Base-by-base conservation (phyloP, 2,329 filamentous ascomycete genomes). In the Pseudogymnoascus sp. region DNA sequence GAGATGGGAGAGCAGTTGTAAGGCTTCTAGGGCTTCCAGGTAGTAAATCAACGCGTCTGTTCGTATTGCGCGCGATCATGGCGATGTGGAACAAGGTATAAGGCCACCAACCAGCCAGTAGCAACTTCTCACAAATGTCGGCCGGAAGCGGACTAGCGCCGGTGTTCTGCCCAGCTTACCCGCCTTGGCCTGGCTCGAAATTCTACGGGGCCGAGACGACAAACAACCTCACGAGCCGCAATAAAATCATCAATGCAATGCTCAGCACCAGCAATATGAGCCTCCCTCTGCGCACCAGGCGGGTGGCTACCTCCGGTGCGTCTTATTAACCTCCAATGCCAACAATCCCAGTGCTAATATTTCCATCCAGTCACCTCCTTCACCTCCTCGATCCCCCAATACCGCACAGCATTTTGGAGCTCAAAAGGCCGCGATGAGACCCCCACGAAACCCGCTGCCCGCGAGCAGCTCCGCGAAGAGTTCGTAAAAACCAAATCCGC, bases 381-480 rank as follows among this genome's bases (percentile, higher is more conserved):
- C 49, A 65, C 64, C 59, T 62, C 65, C 62, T 45, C 4, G 43
- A 59, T 28, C 41, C 41, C 41, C 45, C 45, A 52, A 14, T 52
- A 52, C 14, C 45, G 45, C 18, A 41, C 58, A 60, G 33, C 58
- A 41, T 41, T 37, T 9, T 60, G 33, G 58, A 60, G 33, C 58
- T 41, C 58, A 41, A 37, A 60, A 60, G 33, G 58, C 16, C 58
- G 58, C 58, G 38, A 37, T 28, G 33, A 38, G 2, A n/a, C 14
- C 8, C 33, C 58, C 58, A 16, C 58, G 18, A 43, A 52, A 11
- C 60, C 77, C 12, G 73, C 79, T 33, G 75, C 80, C 58, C 80
- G 45, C 25, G 45, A 85, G 69, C 87, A 84, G 62, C 80, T 91
- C 68, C 84, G 90, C 68, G 84, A 88, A 63, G 82, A 88, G 61